Evolutionary conservation across 495 filamentous ascomycete genomes (phyloP).

Genomic region (Neurospora terricola): DNA sequence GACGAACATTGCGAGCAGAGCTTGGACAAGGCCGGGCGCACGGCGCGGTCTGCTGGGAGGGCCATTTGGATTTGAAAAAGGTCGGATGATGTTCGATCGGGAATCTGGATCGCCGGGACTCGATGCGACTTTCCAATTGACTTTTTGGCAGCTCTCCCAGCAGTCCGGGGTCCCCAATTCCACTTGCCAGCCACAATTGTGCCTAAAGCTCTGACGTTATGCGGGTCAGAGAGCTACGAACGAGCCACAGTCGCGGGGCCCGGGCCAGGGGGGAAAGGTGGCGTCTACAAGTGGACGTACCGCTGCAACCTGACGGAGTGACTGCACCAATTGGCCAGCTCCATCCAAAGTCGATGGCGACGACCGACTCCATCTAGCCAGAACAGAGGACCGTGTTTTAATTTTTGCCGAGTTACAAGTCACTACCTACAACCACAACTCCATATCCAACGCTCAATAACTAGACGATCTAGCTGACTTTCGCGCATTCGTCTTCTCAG

Average conservation of each 20-base stretch:
- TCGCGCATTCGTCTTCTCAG: not conserved
- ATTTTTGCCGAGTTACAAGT: constrained; percentile 5
- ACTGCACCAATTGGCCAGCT: not conserved
- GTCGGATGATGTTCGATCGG: not conserved
- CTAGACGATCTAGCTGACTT: not conserved
- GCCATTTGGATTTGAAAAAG: no score
- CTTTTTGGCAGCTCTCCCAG: not conserved
- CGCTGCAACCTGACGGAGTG: not conserved
- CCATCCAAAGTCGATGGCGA: not conserved
- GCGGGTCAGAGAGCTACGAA: not conserved
- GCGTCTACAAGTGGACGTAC: not conserved
- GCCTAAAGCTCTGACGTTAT: not conserved
- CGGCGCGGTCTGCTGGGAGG: constrained; percentile 18
- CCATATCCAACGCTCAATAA: not conserved
- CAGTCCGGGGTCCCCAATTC: not conserved
- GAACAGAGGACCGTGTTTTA: not conserved
- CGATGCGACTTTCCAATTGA: not conserved
- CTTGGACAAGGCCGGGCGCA: constrained; percentile 19
- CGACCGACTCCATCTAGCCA: not conserved
- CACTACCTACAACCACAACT: not conserved
- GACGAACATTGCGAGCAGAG: constrained; percentile 22
- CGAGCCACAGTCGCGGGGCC: not conserved
- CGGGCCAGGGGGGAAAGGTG: not conserved
- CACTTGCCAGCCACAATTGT: constrained; percentile 1
- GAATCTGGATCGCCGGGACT: not conserved